These are phyloP conservation scores for Abelmoschus esculentus DNA, from an alignment of 345 rosid species.

Conservation along the genomic window DNA sequence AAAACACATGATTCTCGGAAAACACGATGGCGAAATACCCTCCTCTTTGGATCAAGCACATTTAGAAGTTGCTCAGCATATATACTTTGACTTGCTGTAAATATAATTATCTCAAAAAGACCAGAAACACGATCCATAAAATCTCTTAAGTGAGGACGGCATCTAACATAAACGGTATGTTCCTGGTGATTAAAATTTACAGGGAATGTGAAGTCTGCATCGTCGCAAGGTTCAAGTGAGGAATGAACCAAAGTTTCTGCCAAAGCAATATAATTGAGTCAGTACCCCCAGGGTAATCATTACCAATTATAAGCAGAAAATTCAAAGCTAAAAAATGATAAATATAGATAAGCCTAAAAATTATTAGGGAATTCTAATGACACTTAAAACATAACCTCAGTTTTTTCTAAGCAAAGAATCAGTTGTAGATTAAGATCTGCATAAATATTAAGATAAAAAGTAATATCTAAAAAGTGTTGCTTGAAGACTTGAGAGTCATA, in stretches of 20 bases:
- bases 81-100: conserved; percentile 97
- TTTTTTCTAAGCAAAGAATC: background rate
- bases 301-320: background rate
- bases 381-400: background rate
- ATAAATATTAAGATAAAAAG: background rate
- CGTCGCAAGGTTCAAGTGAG: conserved; percentile 69
- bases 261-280: conserved; percentile 10
- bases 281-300: conserved; percentile 1
- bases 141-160: conserved; percentile 86
- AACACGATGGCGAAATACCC: conserved; percentile 83
- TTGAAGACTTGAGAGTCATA: background rate
- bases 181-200: conserved; percentile 77
- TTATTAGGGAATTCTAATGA: background rate
- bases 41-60: conserved; percentile 97
- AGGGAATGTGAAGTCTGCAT: conserved; percentile 89
- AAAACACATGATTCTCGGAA: conserved; percentile 93
- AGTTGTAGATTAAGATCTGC: background rate
- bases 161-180: conserved; percentile 81
- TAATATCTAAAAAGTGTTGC: background rate
- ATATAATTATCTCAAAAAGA: conserved; percentile 86
- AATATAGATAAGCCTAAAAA: background rate
- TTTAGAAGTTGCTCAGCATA: conserved; percentile 95
- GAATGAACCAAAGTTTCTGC: conserved; percentile 98
- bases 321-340: background rate
- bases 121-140: conserved; percentile 82